Evolutionary conservation across 495 filamentous ascomycete genomes (phyloP).

Genomic region (Penicillium atrosanguineum): DNA sequence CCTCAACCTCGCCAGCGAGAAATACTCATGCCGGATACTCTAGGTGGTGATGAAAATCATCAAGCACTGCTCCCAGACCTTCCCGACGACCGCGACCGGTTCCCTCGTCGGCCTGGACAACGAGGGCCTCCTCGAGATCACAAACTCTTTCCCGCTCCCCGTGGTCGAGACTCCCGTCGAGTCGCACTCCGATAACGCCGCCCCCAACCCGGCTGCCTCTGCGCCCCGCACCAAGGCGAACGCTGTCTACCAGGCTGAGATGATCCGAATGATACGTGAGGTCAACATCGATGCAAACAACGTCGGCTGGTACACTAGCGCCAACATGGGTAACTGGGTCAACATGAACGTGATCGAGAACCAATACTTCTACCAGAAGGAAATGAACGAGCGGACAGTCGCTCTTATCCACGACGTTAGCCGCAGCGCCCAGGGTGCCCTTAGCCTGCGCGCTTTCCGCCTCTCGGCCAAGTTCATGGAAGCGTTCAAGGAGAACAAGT

Average conservation of each 20-base stretch:
- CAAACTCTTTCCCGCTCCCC: conserved; percentile 93
- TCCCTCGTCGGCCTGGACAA: conserved; percentile 92
- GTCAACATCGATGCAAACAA: conserved; percentile 99
- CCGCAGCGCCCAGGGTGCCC: conserved; percentile 84
- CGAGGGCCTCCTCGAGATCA: conserved; percentile 79
- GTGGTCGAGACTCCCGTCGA: conserved; percentile 74
- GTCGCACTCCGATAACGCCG: conserved; percentile 73
- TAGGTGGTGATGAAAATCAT: conserved; percentile 97
- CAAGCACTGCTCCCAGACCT: conserved; percentile 82
- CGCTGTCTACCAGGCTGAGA: conserved; percentile 86
- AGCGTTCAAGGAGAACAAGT: conserved; percentile 93
- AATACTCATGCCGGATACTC: conserved; percentile 24
- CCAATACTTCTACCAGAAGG: conserved; percentile 94
- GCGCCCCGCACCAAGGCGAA: conserved; percentile 92
- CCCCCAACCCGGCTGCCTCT: conserved; percentile 75
- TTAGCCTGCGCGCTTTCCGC: conserved; percentile 88
- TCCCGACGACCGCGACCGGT: conserved; percentile 87
- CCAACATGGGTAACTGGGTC: conserved; percentile 98
- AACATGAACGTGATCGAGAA: conserved; percentile 95
- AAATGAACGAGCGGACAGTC: conserved; percentile 87
- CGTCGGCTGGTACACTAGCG: conserved; percentile 97
- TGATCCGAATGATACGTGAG: conserved; percentile 93
- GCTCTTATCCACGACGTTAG: conserved; percentile 93
- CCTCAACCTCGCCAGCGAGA: conserved; percentile 29
- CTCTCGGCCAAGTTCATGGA: conserved; percentile 86